phyloP scores from a whole-genome alignment of 805 yeast species.

The Diddensiella caesifluorescens region DNA sequence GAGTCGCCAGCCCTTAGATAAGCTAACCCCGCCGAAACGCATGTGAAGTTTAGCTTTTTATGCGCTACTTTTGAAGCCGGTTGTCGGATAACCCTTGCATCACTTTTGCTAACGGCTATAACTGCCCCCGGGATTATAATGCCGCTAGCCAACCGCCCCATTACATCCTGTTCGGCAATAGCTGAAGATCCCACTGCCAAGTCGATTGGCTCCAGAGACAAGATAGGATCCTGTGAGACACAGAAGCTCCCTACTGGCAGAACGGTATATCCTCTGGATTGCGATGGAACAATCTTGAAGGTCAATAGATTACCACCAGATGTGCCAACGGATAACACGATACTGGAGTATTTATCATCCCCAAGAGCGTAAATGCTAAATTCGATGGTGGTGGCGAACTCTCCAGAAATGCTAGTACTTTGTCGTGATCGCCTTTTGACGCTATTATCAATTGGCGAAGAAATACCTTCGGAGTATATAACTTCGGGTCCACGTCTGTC shows the following conservation, averaged over 20 bases:
- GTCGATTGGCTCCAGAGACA: slow-evolving; percentile 53
- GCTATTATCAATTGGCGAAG: background rate
- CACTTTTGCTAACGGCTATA: slow-evolving; percentile 50
- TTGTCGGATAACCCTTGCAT: slow-evolving; percentile 56
- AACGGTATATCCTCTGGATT: slow-evolving; percentile 56
- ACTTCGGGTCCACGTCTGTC: slow-evolving; percentile 74
- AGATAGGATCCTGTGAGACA: slow-evolving; percentile 49
- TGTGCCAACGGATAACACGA: slow-evolving; percentile 71
- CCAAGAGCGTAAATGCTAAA: slow-evolving; percentile 68
- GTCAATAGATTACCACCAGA: slow-evolving; percentile 63
- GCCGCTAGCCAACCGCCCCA: slow-evolving; percentile 58
- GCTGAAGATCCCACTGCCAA: slow-evolving; percentile 58
- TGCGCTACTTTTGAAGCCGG: slow-evolving; percentile 62
- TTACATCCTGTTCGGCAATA: slow-evolving; percentile 52
- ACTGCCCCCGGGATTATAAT: slow-evolving; percentile 56
- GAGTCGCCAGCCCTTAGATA: slow-evolving; percentile 42
- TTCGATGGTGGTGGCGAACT: slow-evolving; percentile 53
- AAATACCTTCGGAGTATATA: slow-evolving; percentile 30
- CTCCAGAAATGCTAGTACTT: slow-evolving; percentile 1
- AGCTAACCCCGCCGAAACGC: slow-evolving; percentile 50
- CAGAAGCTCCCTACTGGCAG: slow-evolving; percentile 45
- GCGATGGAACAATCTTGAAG: slow-evolving; percentile 60
- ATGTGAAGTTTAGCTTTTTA: slow-evolving; percentile 51
- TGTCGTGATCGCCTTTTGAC: slow-evolving; percentile 5
- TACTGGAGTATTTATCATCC: slow-evolving; percentile 65